These are phyloP conservation scores for Kalanchoe fedtschenkoi DNA, from an alignment of 164 flowering plant species.

Conservation along the genomic window DNA sequence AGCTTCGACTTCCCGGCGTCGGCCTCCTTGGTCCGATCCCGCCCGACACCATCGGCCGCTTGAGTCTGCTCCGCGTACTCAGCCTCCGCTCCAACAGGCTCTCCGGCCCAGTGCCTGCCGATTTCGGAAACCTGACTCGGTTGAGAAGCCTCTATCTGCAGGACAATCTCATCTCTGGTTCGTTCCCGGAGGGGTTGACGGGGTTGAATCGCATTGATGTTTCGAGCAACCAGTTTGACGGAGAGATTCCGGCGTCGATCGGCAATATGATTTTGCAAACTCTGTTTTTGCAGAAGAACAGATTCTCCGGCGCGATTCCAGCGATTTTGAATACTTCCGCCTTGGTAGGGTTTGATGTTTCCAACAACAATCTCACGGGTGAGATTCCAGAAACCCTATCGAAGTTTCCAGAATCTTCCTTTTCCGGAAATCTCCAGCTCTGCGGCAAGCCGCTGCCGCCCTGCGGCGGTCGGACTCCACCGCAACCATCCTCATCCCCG, in stretches of 20 bases:
- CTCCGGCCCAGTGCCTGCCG: constrained; percentile 57
- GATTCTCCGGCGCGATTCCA: constrained; percentile 57
- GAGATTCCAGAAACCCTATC: constrained; percentile 46
- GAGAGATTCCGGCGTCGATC: constrained; percentile 48
- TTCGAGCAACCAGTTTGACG: constrained; percentile 53
- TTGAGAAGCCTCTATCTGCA: constrained; percentile 62
- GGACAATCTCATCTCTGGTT: constrained; percentile 51
- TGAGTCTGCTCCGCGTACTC: constrained; percentile 56
- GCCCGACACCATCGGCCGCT: constrained; percentile 37
- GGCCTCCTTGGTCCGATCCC: constrained; percentile 71
- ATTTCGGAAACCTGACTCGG: constrained; percentile 40
- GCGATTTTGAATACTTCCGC: constrained; percentile 19
- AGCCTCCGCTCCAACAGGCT: constrained; percentile 70
- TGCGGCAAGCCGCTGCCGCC: constrained; percentile 64
- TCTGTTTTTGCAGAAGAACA: constrained; percentile 49
- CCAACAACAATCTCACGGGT: constrained; percentile 63
- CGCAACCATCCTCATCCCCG: constrained; percentile 42
- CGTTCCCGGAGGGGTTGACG: constrained; percentile 39
- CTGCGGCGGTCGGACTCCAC: constrained; percentile 31
- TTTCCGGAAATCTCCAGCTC: constrained; percentile 52
- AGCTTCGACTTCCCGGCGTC: constrained; percentile 69
- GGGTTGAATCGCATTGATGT: constrained; percentile 56
- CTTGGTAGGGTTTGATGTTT: constrained; percentile 33
- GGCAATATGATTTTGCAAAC: constrained; percentile 52
- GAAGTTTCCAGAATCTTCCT: constrained; percentile 38